These are phyloP conservation scores for Hemisphaericaspora subhashii DNA, from an alignment of 1,139 yeast genomes.

Conservation along the genomic window DNA sequence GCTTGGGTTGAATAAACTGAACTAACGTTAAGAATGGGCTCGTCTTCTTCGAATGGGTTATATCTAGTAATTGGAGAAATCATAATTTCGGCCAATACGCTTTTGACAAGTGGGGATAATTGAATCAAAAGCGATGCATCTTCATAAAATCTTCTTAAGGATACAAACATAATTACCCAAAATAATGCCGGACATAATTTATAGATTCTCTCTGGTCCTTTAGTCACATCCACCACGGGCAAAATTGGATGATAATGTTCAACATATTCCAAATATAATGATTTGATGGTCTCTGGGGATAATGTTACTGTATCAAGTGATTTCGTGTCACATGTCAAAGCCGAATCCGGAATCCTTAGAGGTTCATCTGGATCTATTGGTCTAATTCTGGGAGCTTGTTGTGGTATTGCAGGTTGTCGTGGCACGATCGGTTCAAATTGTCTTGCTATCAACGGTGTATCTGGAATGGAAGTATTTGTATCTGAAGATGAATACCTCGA, in stretches of 20 bases:
- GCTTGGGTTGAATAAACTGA: slow-evolving; percentile 97
- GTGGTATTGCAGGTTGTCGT: background rate
- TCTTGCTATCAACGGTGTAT: slow-evolving; percentile 33
- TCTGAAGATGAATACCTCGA: slow-evolving; percentile 19
- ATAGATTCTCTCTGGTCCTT: slow-evolving; percentile 81
- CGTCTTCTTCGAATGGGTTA: slow-evolving; percentile 70
- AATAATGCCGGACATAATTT: slow-evolving; percentile 81
- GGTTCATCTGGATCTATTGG: slow-evolving; percentile 3
- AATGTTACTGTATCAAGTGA: slow-evolving; percentile 66
- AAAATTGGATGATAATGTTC: slow-evolving; percentile 75
- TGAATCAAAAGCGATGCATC: slow-evolving; percentile 44
- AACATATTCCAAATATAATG: slow-evolving; percentile 71
- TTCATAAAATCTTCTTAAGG: slow-evolving; percentile 59
- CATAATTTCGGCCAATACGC: slow-evolving; percentile 80
- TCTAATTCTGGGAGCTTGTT: background rate
- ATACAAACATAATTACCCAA: slow-evolving; percentile 90
- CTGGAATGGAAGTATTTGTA: slow-evolving; percentile 28
- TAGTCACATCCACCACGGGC: slow-evolving; percentile 80
- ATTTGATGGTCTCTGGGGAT: slow-evolving; percentile 57
- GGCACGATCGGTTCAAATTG: slow-evolving; percentile 9
- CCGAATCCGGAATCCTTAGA: slow-evolving; percentile 36
- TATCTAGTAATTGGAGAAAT: slow-evolving; percentile 87
- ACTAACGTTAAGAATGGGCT: slow-evolving; percentile 81
- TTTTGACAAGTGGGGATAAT: slow-evolving; percentile 69
- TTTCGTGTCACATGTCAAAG: slow-evolving; percentile 59